Base-by-base conservation (phyloP, 768 basidiomycete genomes). In the Solioccasus polychromus region DNA sequence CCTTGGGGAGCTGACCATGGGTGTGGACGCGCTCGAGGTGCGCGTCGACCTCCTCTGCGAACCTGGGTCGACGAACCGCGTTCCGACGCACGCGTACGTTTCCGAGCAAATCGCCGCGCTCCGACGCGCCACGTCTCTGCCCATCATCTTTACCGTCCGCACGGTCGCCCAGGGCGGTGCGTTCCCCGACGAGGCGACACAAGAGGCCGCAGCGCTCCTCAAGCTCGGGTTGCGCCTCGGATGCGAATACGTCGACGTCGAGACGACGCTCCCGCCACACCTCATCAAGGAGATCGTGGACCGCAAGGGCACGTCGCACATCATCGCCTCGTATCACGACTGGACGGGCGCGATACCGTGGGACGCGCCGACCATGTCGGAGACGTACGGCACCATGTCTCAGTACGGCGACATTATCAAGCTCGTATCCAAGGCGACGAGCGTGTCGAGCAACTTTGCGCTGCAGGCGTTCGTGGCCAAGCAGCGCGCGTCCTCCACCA, bases 271-370 rank as follows among this genome's bases (percentile, higher is more conserved):
- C 68, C 78, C 88, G 0, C 74, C 80, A 51, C 73, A 77, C 39
- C 59, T 72, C 39, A 79, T 94, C 46, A 72, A 73, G 24, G 74
- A 78, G 3, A 68, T 97, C 35, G 65, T 72, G 22, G 57, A 70
- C 11, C 72, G 70, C 42, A 95, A 92, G 63, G 83, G 89, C 0
- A 57, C 68, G 31, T 87, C 92, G 1, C 76, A 84, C 53, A 79
- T 97, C 58, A 84, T 99, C 46, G 88, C 92, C 0, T 96, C 93
- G 6, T 96, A 86, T 83, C 95, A 97, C 61, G 93, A 99, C 58
- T 93, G 88, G 85, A 83, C 80, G 35, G 94, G 95, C 3, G 71
- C 73, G 11, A 74, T 94, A 71, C 77, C 78, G 53, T 99, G 95
- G 95, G 76, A 82, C 52, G 74, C 85, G 15, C 65, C 76, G 5